Evolutionary conservation across 345 rosid species (phyloP).

Genomic region (Sonneratia caseolaris): DNA sequence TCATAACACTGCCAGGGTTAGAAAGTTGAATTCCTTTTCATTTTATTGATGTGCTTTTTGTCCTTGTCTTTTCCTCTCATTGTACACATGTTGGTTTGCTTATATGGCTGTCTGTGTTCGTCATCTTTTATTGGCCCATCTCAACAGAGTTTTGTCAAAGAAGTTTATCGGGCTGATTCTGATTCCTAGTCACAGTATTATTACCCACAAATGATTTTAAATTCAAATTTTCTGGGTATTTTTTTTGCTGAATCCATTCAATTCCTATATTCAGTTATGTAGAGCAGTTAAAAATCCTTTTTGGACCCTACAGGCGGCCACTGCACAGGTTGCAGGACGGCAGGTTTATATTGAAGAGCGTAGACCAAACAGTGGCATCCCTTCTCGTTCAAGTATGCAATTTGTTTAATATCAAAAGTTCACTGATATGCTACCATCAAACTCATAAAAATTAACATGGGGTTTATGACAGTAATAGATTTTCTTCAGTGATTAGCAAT

Average conservation of each 20-base stretch:
- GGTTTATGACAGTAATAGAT: too few species aligned
- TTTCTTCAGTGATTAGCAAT: too few species aligned
- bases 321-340: constrained; percentile 44
- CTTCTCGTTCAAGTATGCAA: constrained; percentile 49
- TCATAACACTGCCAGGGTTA: constrained; percentile 46
- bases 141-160: not conserved
- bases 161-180: not conserved
- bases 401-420: not conserved
- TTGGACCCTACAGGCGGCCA: constrained; percentile 28
- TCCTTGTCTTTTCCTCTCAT: not conserved
- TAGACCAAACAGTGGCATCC: constrained; percentile 46
- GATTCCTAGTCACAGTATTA: not conserved
- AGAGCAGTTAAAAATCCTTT: not conserved
- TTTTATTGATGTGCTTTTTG: not conserved
- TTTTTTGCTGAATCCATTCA: not conserved
- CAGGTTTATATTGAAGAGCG: constrained; percentile 63
- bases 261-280: not conserved
- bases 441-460: not conserved
- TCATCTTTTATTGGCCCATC: not conserved
- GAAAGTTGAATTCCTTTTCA: not conserved
- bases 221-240: too few species aligned
- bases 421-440: not conserved
- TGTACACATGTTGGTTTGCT: not conserved
- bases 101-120: not conserved
- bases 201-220: not conserved